Percentiles rank a stretch among this genome's conserved stretches.
Evolutionary conservation across 2,329 filamentous ascomycete species (phyloP).

Genomic region (Atkinsonella texensis): DNA sequence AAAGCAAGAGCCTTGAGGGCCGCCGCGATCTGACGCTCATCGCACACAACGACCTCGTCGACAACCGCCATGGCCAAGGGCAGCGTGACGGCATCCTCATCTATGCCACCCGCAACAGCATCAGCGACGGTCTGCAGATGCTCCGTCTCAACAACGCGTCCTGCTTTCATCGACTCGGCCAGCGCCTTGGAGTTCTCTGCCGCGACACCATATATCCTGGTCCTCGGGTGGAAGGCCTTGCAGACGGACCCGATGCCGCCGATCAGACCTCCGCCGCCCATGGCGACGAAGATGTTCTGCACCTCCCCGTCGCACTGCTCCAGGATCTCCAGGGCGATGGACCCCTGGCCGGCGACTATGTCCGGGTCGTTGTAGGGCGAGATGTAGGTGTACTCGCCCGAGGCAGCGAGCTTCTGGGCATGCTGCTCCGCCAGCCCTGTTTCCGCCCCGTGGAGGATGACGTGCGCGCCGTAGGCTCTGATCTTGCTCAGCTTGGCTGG

Average conservation of each 20-base stretch:
- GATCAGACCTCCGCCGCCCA: slow-evolving; percentile 14
- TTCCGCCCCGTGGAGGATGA: slow-evolving; percentile 12
- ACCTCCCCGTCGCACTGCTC: slow-evolving; percentile 12
- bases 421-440: slow-evolving; percentile 13
- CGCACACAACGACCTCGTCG: slow-evolving; percentile 12
- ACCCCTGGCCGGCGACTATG: slow-evolving; percentile 11
- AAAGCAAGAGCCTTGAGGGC: slow-evolving; percentile 9
- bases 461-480: slow-evolving; percentile 10
- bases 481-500: slow-evolving; percentile 13
- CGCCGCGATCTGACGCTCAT: slow-evolving; percentile 10
- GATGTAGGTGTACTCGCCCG: slow-evolving; percentile 12
- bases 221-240: slow-evolving; percentile 12
- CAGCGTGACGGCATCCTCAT: slow-evolving; percentile 13
- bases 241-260: slow-evolving; percentile 14
- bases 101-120: slow-evolving; percentile 14
- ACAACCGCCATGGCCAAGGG: slow-evolving; percentile 11
- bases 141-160: slow-evolving; percentile 12
- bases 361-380: slow-evolving; percentile 14
- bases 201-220: slow-evolving; percentile 11
- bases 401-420: slow-evolving; percentile 12
- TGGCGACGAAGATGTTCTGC: slow-evolving; percentile 14
- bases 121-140: slow-evolving; percentile 13
- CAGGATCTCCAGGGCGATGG: slow-evolving; percentile 12
- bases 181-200: slow-evolving; percentile 13
- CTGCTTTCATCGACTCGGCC: slow-evolving; percentile 11